phyloP scores from a whole-genome alignment of 352 stramenopile genomes.

The Elongisporangium undulatum region DNA sequence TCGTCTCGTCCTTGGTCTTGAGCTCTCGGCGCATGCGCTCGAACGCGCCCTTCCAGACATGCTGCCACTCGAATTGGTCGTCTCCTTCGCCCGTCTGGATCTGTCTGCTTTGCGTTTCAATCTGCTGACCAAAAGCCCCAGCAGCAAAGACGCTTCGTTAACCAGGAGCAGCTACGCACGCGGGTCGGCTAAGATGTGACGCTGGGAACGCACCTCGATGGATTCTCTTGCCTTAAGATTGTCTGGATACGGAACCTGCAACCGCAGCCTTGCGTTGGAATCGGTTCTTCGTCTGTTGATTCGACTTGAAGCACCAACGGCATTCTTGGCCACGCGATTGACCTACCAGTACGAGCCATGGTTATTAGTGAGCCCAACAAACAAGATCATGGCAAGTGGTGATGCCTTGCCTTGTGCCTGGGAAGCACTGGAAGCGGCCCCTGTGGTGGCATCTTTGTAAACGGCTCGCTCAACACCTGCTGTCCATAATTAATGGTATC shows the following conservation, averaged over 20 bases:
- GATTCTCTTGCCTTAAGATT: not conserved
- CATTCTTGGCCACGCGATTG: constrained; percentile 11
- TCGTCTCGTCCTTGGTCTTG: constrained; percentile 20
- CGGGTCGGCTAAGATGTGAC: not conserved
- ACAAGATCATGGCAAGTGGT: not conserved
- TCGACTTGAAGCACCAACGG: not conserved
- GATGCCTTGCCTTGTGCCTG: constrained; percentile 30
- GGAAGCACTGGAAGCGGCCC: constrained; percentile 44
- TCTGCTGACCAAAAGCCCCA: constrained; percentile 2
- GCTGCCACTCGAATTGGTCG: constrained; percentile 68
- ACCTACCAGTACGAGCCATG: constrained; percentile 12
- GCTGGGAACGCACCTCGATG: not conserved
- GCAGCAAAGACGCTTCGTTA: not conserved
- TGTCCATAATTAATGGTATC: not conserved
- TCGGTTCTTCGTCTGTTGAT: not conserved
- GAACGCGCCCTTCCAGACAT: constrained; percentile 68
- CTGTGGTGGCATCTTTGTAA: constrained; percentile 61
- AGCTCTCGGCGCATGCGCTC: constrained; percentile 48
- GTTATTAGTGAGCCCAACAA: not conserved
- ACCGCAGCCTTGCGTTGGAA: not conserved
- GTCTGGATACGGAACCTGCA: not conserved
- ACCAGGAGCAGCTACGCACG: not conserved
- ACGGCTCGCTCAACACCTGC: constrained; percentile 44
- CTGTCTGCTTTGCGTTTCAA: constrained; percentile 34
- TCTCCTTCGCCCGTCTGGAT: constrained; percentile 56